Base-by-base conservation (phyloP, 495 filamentous ascomycete genomes). In the Cairneyella variabilis region DNA sequence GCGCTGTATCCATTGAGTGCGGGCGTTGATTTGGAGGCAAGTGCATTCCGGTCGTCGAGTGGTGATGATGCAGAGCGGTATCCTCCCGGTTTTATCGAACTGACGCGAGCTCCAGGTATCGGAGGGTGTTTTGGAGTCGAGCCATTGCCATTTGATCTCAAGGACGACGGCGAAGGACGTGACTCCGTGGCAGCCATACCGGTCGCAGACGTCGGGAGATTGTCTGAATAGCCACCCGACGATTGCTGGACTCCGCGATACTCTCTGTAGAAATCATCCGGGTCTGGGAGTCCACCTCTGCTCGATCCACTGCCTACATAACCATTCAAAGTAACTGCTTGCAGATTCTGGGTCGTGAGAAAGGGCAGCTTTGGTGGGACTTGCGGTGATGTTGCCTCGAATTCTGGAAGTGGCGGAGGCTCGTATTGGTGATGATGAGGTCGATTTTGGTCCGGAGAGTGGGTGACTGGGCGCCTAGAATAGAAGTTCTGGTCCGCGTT, bases 191-290 rank as follows among this genome's bases (percentile, higher is more conserved):
- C 42, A 16, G 61, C 49, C 57, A 59, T 63, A 17, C 22, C 42
- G 55, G 26, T 48, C 21, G 54, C 16, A 16, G 44, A 18, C 48
- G 25, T 44, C 26, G 54, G 6, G 12, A 36, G 18, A 20, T 50
- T 37, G 51, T 67, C 67, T 62, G 66, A 65, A 54, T 61, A 64
- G 56, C 64, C 58, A 51, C 63, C 56, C 42, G 63, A 32, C 47
- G 53, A 32, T 18, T 58, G 51, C 43, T 70, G 69, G 27, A 60
- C 56, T 42, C 65, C 65, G 48, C 64, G 70, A 57, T 75, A 75
- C 60, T 66, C 71, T 57, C 71, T 68, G 62, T 81, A 79, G 60
- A 77, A 81, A 48, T 78, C 69, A 70, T 73, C 76, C 30, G 75
- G 75, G 51, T 76, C 66, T 61, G 65, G 56, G 53, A 59, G 46